Base-by-base conservation (phyloP, 192 early-diverging fungal species). In the Phlyctochytrium bullatum region DNA sequence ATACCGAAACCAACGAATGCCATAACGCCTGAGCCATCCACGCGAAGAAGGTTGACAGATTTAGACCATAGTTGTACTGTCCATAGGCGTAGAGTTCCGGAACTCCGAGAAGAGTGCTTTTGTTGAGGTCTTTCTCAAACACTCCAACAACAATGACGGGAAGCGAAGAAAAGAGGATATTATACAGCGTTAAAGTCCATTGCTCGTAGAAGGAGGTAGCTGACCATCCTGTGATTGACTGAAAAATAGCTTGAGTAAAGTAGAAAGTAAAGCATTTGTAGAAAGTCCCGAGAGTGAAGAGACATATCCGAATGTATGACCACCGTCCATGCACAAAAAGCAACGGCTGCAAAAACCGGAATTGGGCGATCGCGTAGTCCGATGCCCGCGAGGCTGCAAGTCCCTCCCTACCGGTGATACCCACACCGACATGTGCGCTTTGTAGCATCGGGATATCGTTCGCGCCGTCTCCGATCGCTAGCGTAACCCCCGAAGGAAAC, bases 391-490 rank as follows among this genome's bases (percentile, higher is more conserved):
- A 90, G 1, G 93, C 93, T 61, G 90, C 89, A 59, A 92, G 72
- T 17, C 92, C 93, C 72, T 96, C 93, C 40, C 85, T 83, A 0
- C 93, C 93, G 1, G 92, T 86, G 36, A 96, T 94, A 6, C 93
- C 93, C 32, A 96, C 88, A 17, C 93, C 93, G 25, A 94, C 91
- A 63, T 96, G 91, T 12, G 93, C 91, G 66, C 89, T 88, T 67
- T 94, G 90, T 61, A 96, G 90, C 93, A 96, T 96, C 3, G 91
- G 88, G 82, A 95, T 90, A 62, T 96, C 93, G 72, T 96, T 96
- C 52, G 90, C 93, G 27, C 93, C 93, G 54, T 96, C 93, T 47
- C 93, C 93, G 36, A 96, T 91, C 16, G 93, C 93, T 61, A 93
- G 68, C n/a, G 92, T 93, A 30, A 91, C 88, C 3, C 76, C 69